Base-by-base conservation (phyloP, 2,329 filamentous ascomycete species). In the Phaeosphaeriaceae sp. region DNA sequence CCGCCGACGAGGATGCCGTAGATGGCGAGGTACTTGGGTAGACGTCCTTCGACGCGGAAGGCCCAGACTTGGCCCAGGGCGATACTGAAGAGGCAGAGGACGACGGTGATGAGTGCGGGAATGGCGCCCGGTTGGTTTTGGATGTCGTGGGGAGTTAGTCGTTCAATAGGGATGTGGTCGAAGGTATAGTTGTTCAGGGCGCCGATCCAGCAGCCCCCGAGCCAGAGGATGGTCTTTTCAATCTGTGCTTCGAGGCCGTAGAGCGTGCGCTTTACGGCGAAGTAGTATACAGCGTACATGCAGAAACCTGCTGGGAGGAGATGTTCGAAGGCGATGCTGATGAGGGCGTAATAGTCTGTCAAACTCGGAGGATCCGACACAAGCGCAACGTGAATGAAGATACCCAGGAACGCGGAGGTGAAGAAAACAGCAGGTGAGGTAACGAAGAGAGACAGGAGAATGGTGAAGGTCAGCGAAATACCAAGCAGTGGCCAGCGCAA, bases 141-240 rank as follows among this genome's bases (percentile, higher is more conserved):
- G 45, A 99, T 87, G 72, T 99, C 95, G 74, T 96, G 92, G 0
- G 89, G 88, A 9, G 91, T 98, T n/a, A 99, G 84, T 2, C 95
- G 89, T 76, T 93, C 88, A 65, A 99, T 95, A 0, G 95, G 95
- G 60, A 99, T 97, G 79, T 91, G 90, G 69, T 92, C 91, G 71
- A 99, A 92, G 0, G 95, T 98, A 78, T 97, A 96, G 78, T 98
- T 98, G 71, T 94, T 94, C 65, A 99, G 80, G 1, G 92, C 89
- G 17, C 93, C 95, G 41, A 97, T 87, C 90, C 96, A 99, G 72
- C 91, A 93, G 7, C 88, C 89, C 1, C 93, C 93, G 0, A 99
- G 83, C 90, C 93, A 98, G 25, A 98, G 83, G 2, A 98, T 78
- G 0, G 92, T 91, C 82, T 96, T 97, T 72, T 97, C 94, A 45